These are phyloP conservation scores for Lipomyces sp. DNA, from an alignment of 805 yeast genomes.

Conservation along the genomic window DNA sequence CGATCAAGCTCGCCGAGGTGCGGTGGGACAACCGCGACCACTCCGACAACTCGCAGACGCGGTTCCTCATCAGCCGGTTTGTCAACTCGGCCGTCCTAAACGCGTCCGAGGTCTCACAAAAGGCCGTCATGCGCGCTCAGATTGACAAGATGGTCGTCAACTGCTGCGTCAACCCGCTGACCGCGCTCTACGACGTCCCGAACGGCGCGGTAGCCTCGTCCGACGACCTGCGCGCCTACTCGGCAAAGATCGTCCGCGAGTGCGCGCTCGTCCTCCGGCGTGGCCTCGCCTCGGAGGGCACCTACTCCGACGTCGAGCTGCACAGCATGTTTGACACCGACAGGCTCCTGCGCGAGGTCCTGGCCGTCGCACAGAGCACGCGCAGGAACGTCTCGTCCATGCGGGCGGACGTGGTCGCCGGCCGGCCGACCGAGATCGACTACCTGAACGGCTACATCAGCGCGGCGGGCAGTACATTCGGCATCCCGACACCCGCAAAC, in stretches of 20 bases:
- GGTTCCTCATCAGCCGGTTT: conserved; percentile 2
- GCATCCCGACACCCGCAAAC: conserved; percentile 18
- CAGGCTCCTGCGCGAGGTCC: conserved; percentile 40
- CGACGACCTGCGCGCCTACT: neutral
- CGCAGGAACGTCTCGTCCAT: conserved; percentile 63
- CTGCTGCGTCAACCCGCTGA: conserved; percentile 77
- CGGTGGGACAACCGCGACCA: conserved; percentile 41
- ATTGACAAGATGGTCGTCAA: conserved; percentile 75
- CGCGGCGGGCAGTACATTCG: conserved; percentile 2
- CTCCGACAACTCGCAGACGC: neutral
- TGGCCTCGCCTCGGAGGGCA: conserved; percentile 9
- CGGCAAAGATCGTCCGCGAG: conserved; percentile 37
- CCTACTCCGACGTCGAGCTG: conserved; percentile 5
- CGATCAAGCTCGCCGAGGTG: conserved; percentile 54
- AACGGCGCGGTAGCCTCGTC: conserved; percentile 67
- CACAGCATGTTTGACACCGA: conserved; percentile 30
- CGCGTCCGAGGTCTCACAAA: conserved; percentile 36
- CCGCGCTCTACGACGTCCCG: conserved; percentile 70
- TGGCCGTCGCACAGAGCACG: conserved; percentile 47
- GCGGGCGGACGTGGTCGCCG: conserved; percentile 60
- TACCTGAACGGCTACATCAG: conserved; percentile 80
- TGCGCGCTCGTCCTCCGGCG: conserved; percentile 33
- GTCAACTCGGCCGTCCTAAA: conserved; percentile 15
- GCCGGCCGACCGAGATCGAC: conserved; percentile 67
- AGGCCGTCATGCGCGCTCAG: conserved; percentile 56